Conservation (phyloP, 2,329 filamentous ascomycete species). For the Fusarium chlamydosporum region DNA sequence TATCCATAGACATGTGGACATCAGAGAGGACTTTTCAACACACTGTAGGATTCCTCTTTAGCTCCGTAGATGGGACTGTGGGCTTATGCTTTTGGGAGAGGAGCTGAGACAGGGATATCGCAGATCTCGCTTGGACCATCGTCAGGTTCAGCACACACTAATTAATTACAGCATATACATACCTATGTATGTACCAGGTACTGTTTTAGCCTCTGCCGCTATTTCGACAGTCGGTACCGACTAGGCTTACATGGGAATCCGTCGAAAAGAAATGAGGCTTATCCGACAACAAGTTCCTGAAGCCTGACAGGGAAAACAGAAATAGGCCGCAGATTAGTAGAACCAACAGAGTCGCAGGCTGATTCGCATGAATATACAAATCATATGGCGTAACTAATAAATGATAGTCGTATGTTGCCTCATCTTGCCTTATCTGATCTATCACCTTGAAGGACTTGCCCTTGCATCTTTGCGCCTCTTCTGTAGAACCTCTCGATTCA, state of each 20-base stretch:
- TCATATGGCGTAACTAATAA: neutral
- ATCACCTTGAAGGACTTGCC: slow-evolving; percentile 11
- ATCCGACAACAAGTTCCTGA: too few species aligned
- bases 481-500: neutral
- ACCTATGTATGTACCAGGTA: neutral
- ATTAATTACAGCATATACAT: neutral
- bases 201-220: too few species aligned
- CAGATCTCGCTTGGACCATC: slow-evolving; percentile 15
- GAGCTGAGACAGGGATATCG: slow-evolving; percentile 14
- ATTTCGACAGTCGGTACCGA: neutral
- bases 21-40: neutral
- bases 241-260: neutral
- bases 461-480: slow-evolving; percentile 18
- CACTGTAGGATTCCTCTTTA: neutral
- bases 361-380: neutral
- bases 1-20: neutral
- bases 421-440: slow-evolving; percentile 16
- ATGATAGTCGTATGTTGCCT: neutral
- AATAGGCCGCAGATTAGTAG: neutral
- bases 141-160: neutral
- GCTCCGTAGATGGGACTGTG: slow-evolving; percentile 11
- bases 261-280: slow-evolving; percentile 5
- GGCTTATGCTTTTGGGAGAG: slow-evolving; percentile 8
- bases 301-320: too few species aligned
- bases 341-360: neutral